phyloP scores from a whole-genome alignment of 2,329 filamentous ascomycete species.

The Aspergillus sp. region DNA sequence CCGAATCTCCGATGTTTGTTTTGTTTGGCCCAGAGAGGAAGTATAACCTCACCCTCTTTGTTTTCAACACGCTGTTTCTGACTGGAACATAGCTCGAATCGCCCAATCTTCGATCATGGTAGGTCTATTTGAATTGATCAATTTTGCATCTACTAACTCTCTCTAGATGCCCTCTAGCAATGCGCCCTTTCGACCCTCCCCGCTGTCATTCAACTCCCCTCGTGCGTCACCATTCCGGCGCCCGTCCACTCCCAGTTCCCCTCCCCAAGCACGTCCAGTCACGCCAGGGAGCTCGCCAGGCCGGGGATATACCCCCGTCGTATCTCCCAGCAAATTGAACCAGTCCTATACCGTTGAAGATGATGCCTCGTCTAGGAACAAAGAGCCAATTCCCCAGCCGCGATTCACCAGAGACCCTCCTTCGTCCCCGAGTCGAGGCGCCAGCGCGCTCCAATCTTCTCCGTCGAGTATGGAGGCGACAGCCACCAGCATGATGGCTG shows the following conservation, averaged over 20 bases:
- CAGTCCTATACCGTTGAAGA: conserved; percentile 51
- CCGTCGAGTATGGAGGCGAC: conserved; percentile 36
- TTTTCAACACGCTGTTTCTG: conserved; percentile 1
- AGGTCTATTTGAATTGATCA: not conserved
- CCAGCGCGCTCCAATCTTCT: conserved; percentile 31
- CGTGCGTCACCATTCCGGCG: conserved; percentile 72
- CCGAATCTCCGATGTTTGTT: conserved; percentile 26
- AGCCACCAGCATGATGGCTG: conserved; percentile 27
- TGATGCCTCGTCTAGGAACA: conserved; percentile 36
- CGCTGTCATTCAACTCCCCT: conserved; percentile 71
- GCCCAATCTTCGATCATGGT: conserved; percentile 26
- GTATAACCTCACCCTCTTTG: conserved; percentile 7
- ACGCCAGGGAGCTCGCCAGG: conserved; percentile 54
- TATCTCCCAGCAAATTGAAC: conserved; percentile 53
- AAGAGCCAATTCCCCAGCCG: conserved; percentile 38
- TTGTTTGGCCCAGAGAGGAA: conserved; percentile 23
- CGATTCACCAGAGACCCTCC: conserved; percentile 44
- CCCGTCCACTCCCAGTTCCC: conserved; percentile 65
- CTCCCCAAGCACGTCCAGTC: conserved; percentile 58
- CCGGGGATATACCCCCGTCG: conserved; percentile 47
- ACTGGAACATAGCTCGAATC: not conserved
- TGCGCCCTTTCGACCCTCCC: conserved; percentile 71
- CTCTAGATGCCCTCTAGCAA: conserved; percentile 50
- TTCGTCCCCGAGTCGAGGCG: conserved; percentile 45
- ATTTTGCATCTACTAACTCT: not conserved